Conservation (phyloP, 768 basidiomycete genomes). For the Leccinum subgranulosum region DNA sequence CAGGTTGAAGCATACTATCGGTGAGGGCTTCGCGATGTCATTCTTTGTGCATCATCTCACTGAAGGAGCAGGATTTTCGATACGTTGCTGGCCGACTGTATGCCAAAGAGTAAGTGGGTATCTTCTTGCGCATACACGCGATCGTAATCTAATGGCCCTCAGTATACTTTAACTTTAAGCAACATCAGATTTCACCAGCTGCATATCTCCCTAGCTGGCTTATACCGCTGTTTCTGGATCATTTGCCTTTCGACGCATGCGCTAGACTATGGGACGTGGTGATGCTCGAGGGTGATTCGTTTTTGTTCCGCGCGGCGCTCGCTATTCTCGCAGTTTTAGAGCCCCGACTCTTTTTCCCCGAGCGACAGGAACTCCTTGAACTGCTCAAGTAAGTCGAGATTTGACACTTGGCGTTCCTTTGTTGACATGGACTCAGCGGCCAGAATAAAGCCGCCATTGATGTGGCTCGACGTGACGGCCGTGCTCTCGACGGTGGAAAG, state of each 20-base stretch:
- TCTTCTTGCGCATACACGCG: neutral
- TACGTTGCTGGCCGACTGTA: conserved; percentile 84
- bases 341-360: conserved; percentile 85
- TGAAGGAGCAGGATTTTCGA: conserved; percentile 71
- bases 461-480: conserved; percentile 72
- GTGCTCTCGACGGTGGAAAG: conserved; percentile 60
- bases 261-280: conserved; percentile 88
- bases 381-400: conserved; percentile 56
- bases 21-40: conserved; percentile 34
- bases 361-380: conserved; percentile 72
- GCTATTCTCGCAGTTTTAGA: conserved; percentile 81
- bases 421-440: conserved; percentile 47
- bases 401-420: conserved; percentile 2
- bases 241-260: conserved; percentile 89
- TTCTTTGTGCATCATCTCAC: conserved; percentile 12
- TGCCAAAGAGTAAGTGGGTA: conserved; percentile 77
- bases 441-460: conserved; percentile 82
- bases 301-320: conserved; percentile 82
- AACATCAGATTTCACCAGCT: conserved; percentile 83
- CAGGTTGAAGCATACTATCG: conserved; percentile 92
- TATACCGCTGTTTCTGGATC: conserved; percentile 74
- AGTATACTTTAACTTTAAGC: conserved; percentile 96
- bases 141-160: neutral
- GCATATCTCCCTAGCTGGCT: conserved; percentile 86
- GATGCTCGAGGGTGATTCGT: conserved; percentile 85